These are phyloP conservation scores for Orychophragmus violaceus DNA, from an alignment of 345 rosid genomes.

Conservation along the genomic window DNA sequence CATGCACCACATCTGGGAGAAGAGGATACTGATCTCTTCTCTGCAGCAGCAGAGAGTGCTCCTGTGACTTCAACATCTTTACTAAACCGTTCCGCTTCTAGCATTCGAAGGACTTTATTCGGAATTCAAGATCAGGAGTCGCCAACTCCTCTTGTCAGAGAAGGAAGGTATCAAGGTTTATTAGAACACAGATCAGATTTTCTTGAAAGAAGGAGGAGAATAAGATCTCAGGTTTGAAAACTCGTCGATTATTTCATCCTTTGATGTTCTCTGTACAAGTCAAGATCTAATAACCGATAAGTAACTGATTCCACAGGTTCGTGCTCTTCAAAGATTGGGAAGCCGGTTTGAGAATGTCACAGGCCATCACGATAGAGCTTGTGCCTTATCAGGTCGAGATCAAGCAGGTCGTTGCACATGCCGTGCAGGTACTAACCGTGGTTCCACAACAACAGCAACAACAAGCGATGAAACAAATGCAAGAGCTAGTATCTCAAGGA, in stretches of 20 bases:
- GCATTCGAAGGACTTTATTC: conserved; percentile 43
- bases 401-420: conserved; percentile 81
- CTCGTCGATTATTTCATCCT: background rate
- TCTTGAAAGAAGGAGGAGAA: conserved; percentile 83
- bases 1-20: conserved; percentile 47
- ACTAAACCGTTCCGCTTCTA: conserved; percentile 44
- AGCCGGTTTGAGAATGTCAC: conserved; percentile 85
- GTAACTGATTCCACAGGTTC: conserved; percentile 41
- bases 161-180: conserved; percentile 71
- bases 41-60: conserved; percentile 36
- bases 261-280: background rate
- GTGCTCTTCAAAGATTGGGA: conserved; percentile 88
- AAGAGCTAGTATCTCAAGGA: conserved; percentile 91
- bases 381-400: conserved; percentile 80
- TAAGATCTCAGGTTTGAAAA: conserved; percentile 82
- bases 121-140: conserved; percentile 49
- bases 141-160: conserved; percentile 59
- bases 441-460: conserved; percentile 18
- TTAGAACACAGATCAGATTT: conserved; percentile 82
- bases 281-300: conserved; percentile 1
- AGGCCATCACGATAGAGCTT: conserved; percentile 80
- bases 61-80: conserved; percentile 29
- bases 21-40: conserved; percentile 41
- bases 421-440: conserved; percentile 43
- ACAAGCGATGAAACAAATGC: conserved; percentile 58